phyloP scores from a whole-genome alignment of 441 rosid species.

The Biscutella laevigata region DNA sequence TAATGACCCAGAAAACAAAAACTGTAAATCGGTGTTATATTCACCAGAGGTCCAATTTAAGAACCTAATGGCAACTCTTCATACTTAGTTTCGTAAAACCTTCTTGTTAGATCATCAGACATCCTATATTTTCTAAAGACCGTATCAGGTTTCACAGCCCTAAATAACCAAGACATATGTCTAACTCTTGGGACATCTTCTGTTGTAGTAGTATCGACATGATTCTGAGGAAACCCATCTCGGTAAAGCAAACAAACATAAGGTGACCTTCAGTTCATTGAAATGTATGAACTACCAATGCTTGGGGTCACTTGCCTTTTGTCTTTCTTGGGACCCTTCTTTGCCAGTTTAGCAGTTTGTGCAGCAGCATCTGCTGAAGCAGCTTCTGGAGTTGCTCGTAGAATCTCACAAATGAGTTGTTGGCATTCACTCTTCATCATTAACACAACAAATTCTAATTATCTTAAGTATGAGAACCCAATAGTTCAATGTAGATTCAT shows the following conservation, averaged over 20 bases:
- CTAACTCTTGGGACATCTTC: slow-evolving; percentile 4
- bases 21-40: not conserved
- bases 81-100: not conserved
- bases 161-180: too few species aligned
- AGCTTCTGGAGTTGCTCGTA: slow-evolving; percentile 98
- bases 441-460: slow-evolving; percentile 7
- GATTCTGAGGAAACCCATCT: slow-evolving; percentile 2
- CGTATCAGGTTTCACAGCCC: slow-evolving; percentile 3
- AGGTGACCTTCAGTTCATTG: too few species aligned
- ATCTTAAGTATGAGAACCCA: slow-evolving; percentile 14
- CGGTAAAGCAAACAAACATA: too few species aligned
- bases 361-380: slow-evolving; percentile 95
- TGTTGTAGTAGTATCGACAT: not conserved
- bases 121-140: slow-evolving; percentile 6
- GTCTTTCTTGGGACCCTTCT: slow-evolving; percentile 63
- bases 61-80: not conserved
- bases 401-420: slow-evolving; percentile 96
- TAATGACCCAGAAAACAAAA: slow-evolving; percentile 5
- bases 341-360: slow-evolving; percentile 95
- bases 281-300: slow-evolving; percentile 15
- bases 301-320: slow-evolving; percentile 50
- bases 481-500: slow-evolving; percentile 13
- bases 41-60: not conserved
- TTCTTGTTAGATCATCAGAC: not conserved
- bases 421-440: slow-evolving; percentile 90